A percentile compares a stretch with the other conserved stretches of the same genome.
phyloP scores from a whole-genome alignment of 176 grass and related monocot species.

The Dactylis glomerata region DNA sequence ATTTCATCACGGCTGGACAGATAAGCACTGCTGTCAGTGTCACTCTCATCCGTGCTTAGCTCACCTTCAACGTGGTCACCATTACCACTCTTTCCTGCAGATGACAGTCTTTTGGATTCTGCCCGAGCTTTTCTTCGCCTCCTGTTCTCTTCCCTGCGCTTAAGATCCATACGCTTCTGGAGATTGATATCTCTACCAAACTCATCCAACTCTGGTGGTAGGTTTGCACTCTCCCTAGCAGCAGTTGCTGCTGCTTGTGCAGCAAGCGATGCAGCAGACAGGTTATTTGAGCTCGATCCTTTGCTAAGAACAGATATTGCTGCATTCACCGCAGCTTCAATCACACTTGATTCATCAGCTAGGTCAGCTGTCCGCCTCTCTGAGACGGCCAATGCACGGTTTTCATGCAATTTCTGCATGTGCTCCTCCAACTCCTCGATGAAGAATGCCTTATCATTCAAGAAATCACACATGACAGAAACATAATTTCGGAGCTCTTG shows the following conservation, averaged over 20 bases:
- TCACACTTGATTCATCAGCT: slow-evolving; percentile 61
- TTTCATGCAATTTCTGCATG: slow-evolving; percentile 85
- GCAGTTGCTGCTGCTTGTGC: too few species aligned
- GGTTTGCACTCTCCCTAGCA: too few species aligned
- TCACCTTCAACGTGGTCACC: slow-evolving; percentile 72
- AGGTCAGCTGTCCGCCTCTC: slow-evolving; percentile 72
- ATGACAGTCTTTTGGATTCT: slow-evolving; percentile 66
- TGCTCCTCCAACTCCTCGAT: slow-evolving; percentile 93
- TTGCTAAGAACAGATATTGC: slow-evolving; percentile 69
- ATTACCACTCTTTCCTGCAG: slow-evolving; percentile 38
- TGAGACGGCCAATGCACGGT: slow-evolving; percentile 52
- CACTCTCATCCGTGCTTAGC: slow-evolving; percentile 97
- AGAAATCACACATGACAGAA: slow-evolving; percentile 89
- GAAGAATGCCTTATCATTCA: slow-evolving; percentile 87
- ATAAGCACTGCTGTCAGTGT: slow-evolving; percentile 77
- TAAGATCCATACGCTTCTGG: slow-evolving; percentile 70
- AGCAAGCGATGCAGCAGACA: slow-evolving; percentile 68
- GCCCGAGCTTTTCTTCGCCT: slow-evolving; percentile 50
- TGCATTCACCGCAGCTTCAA: slow-evolving; percentile 81
- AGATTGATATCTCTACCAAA: slow-evolving; percentile 88
- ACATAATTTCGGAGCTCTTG: slow-evolving; percentile 85
- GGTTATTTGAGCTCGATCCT: slow-evolving; percentile 56
- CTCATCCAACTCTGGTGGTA: slow-evolving; percentile 75
- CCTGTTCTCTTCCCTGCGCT: slow-evolving; percentile 70
- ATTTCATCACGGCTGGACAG: slow-evolving; percentile 71